Percentiles rank a stretch among this genome's conserved stretches.
phyloP scores from a whole-genome alignment of 306 rosid genomes.

The Inga laurina region DNA sequence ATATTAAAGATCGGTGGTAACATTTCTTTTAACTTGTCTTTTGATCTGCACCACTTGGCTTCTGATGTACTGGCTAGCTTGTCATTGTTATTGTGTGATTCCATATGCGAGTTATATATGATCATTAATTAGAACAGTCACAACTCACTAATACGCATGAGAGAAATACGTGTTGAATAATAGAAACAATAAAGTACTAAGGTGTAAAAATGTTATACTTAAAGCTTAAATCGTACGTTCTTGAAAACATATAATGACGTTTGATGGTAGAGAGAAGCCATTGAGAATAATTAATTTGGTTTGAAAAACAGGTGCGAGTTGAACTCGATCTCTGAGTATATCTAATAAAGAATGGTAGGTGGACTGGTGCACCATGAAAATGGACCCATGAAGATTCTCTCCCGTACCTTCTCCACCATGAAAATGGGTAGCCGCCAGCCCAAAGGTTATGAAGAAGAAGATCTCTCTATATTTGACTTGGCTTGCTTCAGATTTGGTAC shows the following conservation, averaged over 20 bases:
- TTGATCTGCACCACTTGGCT: neutral
- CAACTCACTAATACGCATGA: neutral
- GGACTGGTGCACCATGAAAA: conserved; percentile 27
- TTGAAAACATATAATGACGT: neutral
- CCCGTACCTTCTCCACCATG: conserved; percentile 26
- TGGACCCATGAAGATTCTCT: conserved; percentile 37
- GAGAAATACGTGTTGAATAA: neutral
- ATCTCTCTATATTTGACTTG: neutral
- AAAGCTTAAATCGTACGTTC: neutral
- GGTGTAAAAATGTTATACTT: neutral
- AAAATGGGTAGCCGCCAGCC: neutral
- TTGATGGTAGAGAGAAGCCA: neutral
- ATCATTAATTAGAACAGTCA: neutral
- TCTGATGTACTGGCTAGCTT: neutral
- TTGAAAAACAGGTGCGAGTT: neutral
- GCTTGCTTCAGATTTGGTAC: neutral
- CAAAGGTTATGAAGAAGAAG: neutral
- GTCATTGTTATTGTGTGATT: neutral
- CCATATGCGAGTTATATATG: too few relatives aligned
- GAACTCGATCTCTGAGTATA: neutral
- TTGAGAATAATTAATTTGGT: neutral
- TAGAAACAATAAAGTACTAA: neutral
- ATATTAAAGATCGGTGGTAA: too few relatives aligned
- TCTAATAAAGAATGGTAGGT: conserved; percentile 12
- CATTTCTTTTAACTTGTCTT: neutral